phyloP scores from a whole-genome alignment of 106 monocot genomes.

The Dactylorhiza incarnata region DNA sequence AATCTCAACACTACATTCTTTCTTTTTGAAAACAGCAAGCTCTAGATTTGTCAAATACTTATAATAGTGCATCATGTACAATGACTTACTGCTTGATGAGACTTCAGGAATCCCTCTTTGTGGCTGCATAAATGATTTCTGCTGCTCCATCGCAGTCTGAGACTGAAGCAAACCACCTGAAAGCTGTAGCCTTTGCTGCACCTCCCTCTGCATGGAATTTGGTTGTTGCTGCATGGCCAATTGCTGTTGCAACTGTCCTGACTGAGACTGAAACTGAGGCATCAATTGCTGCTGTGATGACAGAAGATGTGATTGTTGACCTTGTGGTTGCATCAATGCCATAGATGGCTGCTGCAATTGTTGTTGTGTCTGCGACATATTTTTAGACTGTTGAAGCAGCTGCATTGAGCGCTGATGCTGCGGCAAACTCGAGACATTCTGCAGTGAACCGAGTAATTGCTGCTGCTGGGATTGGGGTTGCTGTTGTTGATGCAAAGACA shows the following conservation, averaged over 20 bases:
- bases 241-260: conserved; percentile 55
- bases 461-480: conserved; percentile 39
- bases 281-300: conserved; percentile 53
- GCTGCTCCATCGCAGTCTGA: conserved; percentile 66
- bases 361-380: conserved; percentile 35
- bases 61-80: neutral
- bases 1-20: neutral
- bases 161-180: conserved; percentile 40
- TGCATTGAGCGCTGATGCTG: conserved; percentile 39
- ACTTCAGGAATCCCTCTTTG: conserved; percentile 49
- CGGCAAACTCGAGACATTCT: conserved; percentile 31
- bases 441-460: conserved; percentile 30
- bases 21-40: neutral
- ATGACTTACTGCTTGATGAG: conserved; percentile 56
- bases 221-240: conserved; percentile 43
- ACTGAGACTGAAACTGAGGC: conserved; percentile 48
- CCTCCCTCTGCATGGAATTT: conserved; percentile 44
- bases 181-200: conserved; percentile 58
- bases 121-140: conserved; percentile 52
- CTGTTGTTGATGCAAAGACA: conserved; percentile 57
- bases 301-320: conserved; percentile 45
- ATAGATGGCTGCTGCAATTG: conserved; percentile 37
- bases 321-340: conserved; percentile 44
- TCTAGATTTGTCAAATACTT: neutral
- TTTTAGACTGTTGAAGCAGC: conserved; percentile 46